Percentiles rank a stretch among this genome's conserved stretches.
These are phyloP conservation scores for Ceratobasidium sp. DNA, from an alignment of 1,284 basidiomycete species.

Conservation along the genomic window DNA sequence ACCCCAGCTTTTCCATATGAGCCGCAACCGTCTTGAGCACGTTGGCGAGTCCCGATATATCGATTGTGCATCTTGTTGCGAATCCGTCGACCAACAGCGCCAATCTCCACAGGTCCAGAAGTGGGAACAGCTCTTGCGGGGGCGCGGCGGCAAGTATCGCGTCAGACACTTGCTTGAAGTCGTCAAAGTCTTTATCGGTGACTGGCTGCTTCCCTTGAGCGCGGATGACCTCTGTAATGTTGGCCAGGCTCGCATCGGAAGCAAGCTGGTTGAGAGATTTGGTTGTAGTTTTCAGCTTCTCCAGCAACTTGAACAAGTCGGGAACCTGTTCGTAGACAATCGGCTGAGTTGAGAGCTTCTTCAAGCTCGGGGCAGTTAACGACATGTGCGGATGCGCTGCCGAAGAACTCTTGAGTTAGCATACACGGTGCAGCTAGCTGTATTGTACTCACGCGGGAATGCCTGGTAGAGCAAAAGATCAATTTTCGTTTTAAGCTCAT, in stretches of 20 bases:
- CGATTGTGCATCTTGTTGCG: constrained; percentile 64
- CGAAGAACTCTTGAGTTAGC: constrained; percentile 47
- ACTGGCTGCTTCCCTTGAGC: not conserved
- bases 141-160: constrained; percentile 66
- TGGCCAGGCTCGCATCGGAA: not conserved
- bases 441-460: constrained; percentile 74
- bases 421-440: not conserved
- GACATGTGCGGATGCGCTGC: constrained; percentile 81
- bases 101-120: constrained; percentile 87
- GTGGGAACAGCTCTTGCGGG: constrained; percentile 77
- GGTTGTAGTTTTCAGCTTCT: constrained; percentile 18
- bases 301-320: constrained; percentile 15
- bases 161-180: constrained; percentile 58
- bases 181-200: not conserved
- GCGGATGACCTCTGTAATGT: not conserved
- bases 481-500: constrained; percentile 76
- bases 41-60: constrained; percentile 11
- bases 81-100: constrained; percentile 75
- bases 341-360: constrained; percentile 76
- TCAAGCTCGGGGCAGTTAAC: constrained; percentile 71
- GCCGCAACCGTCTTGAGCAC: constrained; percentile 58
- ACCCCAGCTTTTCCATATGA: constrained; percentile 59
- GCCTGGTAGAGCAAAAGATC: constrained; percentile 79
- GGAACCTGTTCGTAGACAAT: constrained; percentile 81
- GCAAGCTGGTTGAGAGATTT: not conserved